A percentile compares a stretch with the other conserved stretches of the same genome.
These are phyloP conservation scores for Chaetomium tenue DNA, from an alignment of 495 filamentous ascomycete genomes.

Conservation along the genomic window DNA sequence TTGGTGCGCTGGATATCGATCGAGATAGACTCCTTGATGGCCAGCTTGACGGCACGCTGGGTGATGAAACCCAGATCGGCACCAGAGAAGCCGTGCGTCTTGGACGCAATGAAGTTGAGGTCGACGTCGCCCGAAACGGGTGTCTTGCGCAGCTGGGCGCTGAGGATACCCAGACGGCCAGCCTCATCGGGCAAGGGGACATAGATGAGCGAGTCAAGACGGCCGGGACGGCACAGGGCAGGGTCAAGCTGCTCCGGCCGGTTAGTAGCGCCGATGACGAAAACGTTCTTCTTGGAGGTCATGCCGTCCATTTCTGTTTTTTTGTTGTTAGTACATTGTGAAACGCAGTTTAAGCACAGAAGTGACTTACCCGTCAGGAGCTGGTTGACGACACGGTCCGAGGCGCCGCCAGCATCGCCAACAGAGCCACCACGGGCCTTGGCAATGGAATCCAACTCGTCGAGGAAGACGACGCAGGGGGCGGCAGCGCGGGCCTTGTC, in stretches of 20 bases:
- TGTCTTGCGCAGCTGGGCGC: slow-evolving; percentile 97
- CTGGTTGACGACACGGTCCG: slow-evolving; percentile 99
- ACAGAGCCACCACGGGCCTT: slow-evolving; percentile 98
- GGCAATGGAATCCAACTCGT: slow-evolving; percentile 97
- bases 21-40: slow-evolving; percentile 95
- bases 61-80: slow-evolving; percentile 99
- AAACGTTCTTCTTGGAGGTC: slow-evolving; percentile 99
- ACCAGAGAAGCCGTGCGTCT: slow-evolving; percentile 98
- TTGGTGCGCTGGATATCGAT: slow-evolving; percentile 84
- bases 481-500: slow-evolving; percentile 98
- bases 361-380: slow-evolving; percentile 81
- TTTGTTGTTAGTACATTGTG: slow-evolving; percentile 43
- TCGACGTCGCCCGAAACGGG: slow-evolving; percentile 87
- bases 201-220: slow-evolving; percentile 97
- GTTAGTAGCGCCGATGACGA: slow-evolving; percentile 98
- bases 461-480: slow-evolving; percentile 98
- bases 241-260: slow-evolving; percentile 97
- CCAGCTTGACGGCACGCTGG: slow-evolving; percentile 97
- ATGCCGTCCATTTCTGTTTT: slow-evolving; percentile 91
- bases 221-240: slow-evolving; percentile 94
- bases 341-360: background rate
- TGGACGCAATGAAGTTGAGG: slow-evolving; percentile 86
- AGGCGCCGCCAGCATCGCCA: slow-evolving; percentile 96
- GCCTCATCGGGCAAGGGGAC: slow-evolving; percentile 91
- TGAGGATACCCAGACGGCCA: slow-evolving; percentile 83